phyloP scores from a whole-genome alignment of 1,139 yeast species.

The Protomyces macrosporus region DNA sequence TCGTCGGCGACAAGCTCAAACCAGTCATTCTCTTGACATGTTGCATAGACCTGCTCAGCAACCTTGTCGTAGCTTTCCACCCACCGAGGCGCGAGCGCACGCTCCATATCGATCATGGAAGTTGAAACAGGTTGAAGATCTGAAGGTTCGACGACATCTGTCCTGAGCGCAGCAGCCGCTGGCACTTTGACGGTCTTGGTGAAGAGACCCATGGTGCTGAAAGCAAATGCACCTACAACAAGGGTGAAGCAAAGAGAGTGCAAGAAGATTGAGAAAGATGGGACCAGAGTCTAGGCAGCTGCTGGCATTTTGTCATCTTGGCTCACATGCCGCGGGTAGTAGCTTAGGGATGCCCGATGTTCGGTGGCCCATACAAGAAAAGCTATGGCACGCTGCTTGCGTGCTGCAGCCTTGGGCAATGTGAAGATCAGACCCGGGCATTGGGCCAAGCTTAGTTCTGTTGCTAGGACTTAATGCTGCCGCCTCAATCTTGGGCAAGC shows the following conservation, averaged over 20 bases:
- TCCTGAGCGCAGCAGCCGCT: background rate
- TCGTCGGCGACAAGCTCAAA: conserved; percentile 21
- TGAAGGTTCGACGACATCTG: background rate
- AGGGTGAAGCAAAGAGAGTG: no score
- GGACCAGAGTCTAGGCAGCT: no score
- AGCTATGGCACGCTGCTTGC: background rate
- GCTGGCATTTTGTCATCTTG: no score
- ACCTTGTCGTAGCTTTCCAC: conserved; percentile 29
- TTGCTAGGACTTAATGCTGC: no score
- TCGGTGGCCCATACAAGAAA: background rate
- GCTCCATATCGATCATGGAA: background rate
- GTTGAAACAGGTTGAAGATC: background rate
- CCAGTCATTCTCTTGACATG: conserved; percentile 28
- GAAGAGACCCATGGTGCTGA: background rate
- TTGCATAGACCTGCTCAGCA: conserved; percentile 26
- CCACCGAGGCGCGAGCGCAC: conserved; percentile 1
- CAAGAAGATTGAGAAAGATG: no score
- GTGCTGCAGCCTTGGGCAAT: no score
- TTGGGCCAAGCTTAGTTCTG: no score
- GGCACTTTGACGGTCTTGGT: background rate
- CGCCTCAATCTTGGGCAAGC: no score
- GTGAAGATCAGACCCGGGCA: no score
- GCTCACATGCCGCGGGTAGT: no score
- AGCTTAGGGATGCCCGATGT: background rate
- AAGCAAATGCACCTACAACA: no score